Evolutionary conservation across 306 rosid species (phyloP).

Genomic region (Pachyrhizus erosus): DNA sequence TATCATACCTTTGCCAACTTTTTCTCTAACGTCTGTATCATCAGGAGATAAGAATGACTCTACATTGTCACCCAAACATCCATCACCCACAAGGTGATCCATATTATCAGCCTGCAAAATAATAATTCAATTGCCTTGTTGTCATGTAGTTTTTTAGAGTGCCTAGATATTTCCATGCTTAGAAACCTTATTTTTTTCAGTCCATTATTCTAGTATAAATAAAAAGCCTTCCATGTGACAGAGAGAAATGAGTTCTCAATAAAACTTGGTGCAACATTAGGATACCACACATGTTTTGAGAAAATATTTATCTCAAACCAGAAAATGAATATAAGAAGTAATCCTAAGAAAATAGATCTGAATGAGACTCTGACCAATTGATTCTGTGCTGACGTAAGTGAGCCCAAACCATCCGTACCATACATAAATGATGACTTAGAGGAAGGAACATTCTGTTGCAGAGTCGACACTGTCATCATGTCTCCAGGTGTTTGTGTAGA

Average conservation of each 20-base stretch:
- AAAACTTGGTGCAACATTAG: slow-evolving; percentile 27
- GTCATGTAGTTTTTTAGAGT: slow-evolving; percentile 25
- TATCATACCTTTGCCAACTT: slow-evolving; percentile 65
- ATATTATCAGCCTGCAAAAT: slow-evolving; percentile 62
- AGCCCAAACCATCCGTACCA: slow-evolving; percentile 59
- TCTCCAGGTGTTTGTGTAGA: slow-evolving; percentile 66
- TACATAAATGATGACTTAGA: slow-evolving; percentile 61
- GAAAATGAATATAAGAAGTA: slow-evolving; percentile 10
- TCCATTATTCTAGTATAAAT: not conserved
- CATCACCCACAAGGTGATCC: slow-evolving; percentile 65
- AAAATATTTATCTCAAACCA: not conserved
- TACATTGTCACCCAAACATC: slow-evolving; percentile 61
- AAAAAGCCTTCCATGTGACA: not conserved
- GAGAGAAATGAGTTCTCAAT: slow-evolving; percentile 7
- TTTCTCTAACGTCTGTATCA: slow-evolving; percentile 49
- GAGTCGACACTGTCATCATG: slow-evolving; percentile 53
- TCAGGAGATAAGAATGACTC: slow-evolving; percentile 59
- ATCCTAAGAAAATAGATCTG: not conserved
- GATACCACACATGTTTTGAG: slow-evolving; percentile 21
- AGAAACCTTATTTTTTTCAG: not conserved
- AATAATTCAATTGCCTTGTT: slow-evolving; percentile 30
- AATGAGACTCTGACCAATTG: slow-evolving; percentile 56
- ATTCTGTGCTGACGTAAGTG: slow-evolving; percentile 62
- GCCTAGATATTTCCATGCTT: slow-evolving; percentile 6
- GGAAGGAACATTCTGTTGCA: slow-evolving; percentile 59